Evolutionary conservation across 2,329 filamentous ascomycete genomes (phyloP).

Genomic region (Clonostachys solani): DNA sequence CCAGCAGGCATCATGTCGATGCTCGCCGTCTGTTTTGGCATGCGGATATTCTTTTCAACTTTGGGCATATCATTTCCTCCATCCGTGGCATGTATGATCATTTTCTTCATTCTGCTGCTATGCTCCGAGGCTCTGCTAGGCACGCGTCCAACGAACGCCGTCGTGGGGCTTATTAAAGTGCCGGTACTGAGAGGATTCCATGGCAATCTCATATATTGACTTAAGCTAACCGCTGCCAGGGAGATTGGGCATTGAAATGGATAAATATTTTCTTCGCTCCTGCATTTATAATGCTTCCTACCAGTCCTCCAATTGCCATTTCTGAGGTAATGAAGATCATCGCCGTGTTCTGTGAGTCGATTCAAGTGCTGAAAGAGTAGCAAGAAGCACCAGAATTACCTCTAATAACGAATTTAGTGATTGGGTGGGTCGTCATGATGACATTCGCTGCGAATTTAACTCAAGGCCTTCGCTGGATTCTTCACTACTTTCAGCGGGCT

Average conservation of each 20-base stretch:
- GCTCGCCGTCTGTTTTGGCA: constrained; percentile 35
- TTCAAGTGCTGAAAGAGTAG: no score
- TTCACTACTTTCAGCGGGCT: no score
- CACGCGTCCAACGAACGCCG: no score
- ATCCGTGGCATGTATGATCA: constrained; percentile 52
- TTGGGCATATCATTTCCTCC: constrained; percentile 52
- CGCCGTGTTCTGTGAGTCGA: constrained; percentile 47
- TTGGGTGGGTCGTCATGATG: constrained; percentile 51
- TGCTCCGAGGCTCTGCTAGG: constrained; percentile 41
- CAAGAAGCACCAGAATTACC: no score
- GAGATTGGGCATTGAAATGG: constrained; percentile 52
- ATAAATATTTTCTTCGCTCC: constrained; percentile 57
- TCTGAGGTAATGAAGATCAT: constrained; percentile 55
- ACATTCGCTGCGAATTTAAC: constrained; percentile 48
- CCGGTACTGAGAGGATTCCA: no score
- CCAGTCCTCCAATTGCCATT: constrained; percentile 48
- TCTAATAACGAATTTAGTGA: constrained; percentile 26
- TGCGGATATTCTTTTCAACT: constrained; percentile 35
- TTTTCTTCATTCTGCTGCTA: constrained; percentile 47
- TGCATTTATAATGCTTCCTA: constrained; percentile 53
- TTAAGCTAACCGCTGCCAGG: constrained; percentile 22
- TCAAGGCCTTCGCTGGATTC: constrained; percentile 43
- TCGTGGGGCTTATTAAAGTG: no score
- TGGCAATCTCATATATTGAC: no score
- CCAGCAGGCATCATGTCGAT: constrained; percentile 37